These are phyloP conservation scores for Conidiobolus coronatus DNA, from an alignment of 371 early-diverging fungal species.

Conservation along the genomic window DNA sequence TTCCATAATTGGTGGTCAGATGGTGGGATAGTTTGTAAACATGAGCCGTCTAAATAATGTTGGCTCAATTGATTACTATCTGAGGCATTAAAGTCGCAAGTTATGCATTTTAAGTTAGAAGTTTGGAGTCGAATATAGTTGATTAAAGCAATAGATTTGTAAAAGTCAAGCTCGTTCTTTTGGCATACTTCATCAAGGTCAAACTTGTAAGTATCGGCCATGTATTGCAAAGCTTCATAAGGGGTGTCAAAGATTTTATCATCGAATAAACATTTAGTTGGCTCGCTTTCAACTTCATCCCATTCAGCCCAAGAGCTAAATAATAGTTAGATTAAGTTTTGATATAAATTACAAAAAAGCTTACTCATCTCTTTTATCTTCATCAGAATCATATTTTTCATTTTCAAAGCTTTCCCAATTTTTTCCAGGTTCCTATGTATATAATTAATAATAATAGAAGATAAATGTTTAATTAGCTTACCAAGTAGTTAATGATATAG, in stretches of 20 bases:
- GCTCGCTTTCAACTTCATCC: constrained; percentile 40
- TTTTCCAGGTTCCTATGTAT: constrained; percentile 48
- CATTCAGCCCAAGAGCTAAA: constrained; percentile 52
- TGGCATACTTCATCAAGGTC: constrained; percentile 34
- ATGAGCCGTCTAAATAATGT: constrained; percentile 26
- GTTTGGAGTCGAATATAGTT: constrained; percentile 70
- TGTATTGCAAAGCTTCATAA: constrained; percentile 40
- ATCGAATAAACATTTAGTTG: constrained; percentile 55
- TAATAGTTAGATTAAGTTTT: neutral
- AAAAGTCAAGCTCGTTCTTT: constrained; percentile 42
- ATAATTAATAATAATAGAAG: neutral
- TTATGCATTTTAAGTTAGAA: constrained; percentile 36
- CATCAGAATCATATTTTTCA: constrained; percentile 55
- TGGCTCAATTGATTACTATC: constrained; percentile 15
- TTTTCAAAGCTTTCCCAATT: constrained; percentile 74
- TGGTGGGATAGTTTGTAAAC: constrained; percentile 19
- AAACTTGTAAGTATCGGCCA: constrained; percentile 46
- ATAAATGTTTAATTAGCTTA: constrained; percentile 1
- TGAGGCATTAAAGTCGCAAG: constrained; percentile 29
- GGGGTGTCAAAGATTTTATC: constrained; percentile 30
- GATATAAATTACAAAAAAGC: constrained; percentile 7
- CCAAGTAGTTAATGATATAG: constrained; percentile 81
- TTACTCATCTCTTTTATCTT: constrained; percentile 34
- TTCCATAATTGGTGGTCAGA: constrained; percentile 40
- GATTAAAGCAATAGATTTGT: constrained; percentile 60